Base-by-base conservation (phyloP, 306 rosid genomes). In the Ammopiptanthus mongolicus region DNA sequence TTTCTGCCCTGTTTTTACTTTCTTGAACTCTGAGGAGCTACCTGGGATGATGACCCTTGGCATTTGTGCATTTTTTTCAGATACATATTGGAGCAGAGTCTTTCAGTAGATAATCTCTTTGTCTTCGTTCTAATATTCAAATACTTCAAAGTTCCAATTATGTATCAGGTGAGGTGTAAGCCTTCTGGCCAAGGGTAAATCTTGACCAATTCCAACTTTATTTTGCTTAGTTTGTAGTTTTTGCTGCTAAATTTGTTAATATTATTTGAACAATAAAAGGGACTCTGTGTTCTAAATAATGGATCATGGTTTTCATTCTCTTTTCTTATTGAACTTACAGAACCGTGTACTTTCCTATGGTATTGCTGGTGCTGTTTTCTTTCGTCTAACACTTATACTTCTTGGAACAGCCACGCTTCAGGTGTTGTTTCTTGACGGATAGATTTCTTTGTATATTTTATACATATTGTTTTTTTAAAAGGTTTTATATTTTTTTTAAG, bases 261-360 rank as follows among this genome's bases (percentile, higher is more conserved):
- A 9, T 23, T 39, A 31, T 23, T 53, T 69, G 56, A 69, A 50
- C 33, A 70, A 44, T 29, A 13, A 37, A 61, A 57, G 18, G 50
- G 50, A 12, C 6, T 12, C 17, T 52, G 3, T 55, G n/a, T 31
- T 39, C 23, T 44, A 39, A 48, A 53, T 74, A 39, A 52, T 65
- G 70, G 70, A 77, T 36, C 59, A 66, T 44, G 17, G 37, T 73
- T 81, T 48, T 72, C 51, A 57, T 61, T 51, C 48, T 41, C 78
- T 13, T 42, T 71, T 56, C 62, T 73, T 46, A 21, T 77, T 72
- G 79, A 75, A 74, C 79, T 33, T 71, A 56, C 81, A 95, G 99
- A 91, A 57, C 64, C 96, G 92, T 78, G 99, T 95, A 65, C 99
- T 95, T 79, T 88, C 97, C 22, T 95, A 90, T 67, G 97, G 99